Evolutionary conservation across 345 rosid species (phyloP).

Genomic region (Salix caprea): DNA sequence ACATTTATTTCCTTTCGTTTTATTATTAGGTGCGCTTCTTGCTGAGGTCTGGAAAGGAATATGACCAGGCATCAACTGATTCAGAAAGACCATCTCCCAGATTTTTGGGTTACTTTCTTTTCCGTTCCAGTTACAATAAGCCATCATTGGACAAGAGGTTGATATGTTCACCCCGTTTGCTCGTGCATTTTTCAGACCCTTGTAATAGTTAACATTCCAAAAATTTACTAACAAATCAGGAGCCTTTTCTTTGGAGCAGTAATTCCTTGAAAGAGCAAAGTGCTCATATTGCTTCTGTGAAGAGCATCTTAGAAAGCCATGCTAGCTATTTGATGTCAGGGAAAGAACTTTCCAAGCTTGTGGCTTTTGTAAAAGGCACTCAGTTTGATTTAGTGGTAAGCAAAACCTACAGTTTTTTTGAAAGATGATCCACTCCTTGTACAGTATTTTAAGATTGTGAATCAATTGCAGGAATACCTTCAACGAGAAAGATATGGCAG

Average conservation of each 20-base stretch:
- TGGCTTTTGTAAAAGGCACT: conserved; percentile 97
- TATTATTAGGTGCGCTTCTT: conserved; percentile 82
- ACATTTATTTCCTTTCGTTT: conserved; percentile 3
- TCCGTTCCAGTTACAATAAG: conserved; percentile 68
- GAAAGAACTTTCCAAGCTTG: conserved; percentile 96
- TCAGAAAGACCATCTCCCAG: conserved; percentile 76
- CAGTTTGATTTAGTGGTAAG: conserved; percentile 98
- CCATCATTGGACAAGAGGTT: conserved; percentile 78
- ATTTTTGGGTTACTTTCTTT: conserved; percentile 79
- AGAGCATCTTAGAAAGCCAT: conserved; percentile 86
- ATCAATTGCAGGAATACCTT: conserved; percentile 73
- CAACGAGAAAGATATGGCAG: conserved; percentile 83
- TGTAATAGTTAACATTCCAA: not conserved
- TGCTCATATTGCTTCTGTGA: conserved; percentile 84
- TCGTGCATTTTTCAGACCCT: conserved; percentile 3
- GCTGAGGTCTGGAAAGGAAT: conserved; percentile 94
- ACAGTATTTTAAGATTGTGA: conserved; percentile 1
- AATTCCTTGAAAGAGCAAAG: conserved; percentile 77
- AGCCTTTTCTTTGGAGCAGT: conserved; percentile 36
- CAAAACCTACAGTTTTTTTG: conserved; percentile 7
- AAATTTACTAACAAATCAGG: conserved; percentile 4
- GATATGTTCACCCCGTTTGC: conserved; percentile 4
- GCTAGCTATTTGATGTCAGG: conserved; percentile 97
- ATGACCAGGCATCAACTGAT: conserved; percentile 67
- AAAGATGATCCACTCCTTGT: not conserved